Evolutionary conservation across 2,329 filamentous ascomycete genomes (phyloP).

Genomic region (Penicillium olsonii): DNA sequence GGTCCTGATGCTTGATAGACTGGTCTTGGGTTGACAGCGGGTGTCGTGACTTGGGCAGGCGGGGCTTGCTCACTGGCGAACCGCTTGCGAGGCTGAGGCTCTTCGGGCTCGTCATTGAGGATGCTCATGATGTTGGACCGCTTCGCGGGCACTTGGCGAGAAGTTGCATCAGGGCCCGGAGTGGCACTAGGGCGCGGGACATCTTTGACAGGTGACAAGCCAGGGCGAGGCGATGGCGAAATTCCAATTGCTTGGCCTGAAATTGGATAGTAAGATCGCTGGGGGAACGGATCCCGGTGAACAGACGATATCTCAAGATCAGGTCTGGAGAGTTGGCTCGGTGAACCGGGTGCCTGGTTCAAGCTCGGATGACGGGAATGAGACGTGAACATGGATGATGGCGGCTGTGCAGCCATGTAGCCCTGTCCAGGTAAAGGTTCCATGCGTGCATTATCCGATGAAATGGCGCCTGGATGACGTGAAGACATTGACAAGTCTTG

Average conservation of each 20-base stretch:
- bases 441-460: constrained; percentile 36
- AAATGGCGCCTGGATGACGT: constrained; percentile 29
- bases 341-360: constrained; percentile 38
- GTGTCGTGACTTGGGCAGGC: constrained; percentile 16
- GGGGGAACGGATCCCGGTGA: constrained; percentile 38
- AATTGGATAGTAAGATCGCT: constrained; percentile 36
- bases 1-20: constrained; percentile 29
- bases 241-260: constrained; percentile 28
- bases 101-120: constrained; percentile 51
- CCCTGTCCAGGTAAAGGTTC: constrained; percentile 34
- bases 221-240: constrained; percentile 29
- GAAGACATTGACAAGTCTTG: constrained; percentile 34
- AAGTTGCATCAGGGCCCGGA: constrained; percentile 35
- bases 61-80: constrained; percentile 43
- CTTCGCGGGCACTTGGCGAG: constrained; percentile 48
- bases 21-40: constrained; percentile 28
- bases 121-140: constrained; percentile 53
- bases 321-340: constrained; percentile 31
- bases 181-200: constrained; percentile 35
- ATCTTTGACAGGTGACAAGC: constrained; percentile 41
- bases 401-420: constrained; percentile 33
- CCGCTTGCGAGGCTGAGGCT: constrained; percentile 49
- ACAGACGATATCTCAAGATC: constrained; percentile 38
- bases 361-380: constrained; percentile 42
- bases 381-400: constrained; percentile 28